Percentiles rank a stretch among this genome's conserved stretches.
phyloP scores from a whole-genome alignment of 2,329 filamentous ascomycete species.

The Exophiala lecanii-corni region DNA sequence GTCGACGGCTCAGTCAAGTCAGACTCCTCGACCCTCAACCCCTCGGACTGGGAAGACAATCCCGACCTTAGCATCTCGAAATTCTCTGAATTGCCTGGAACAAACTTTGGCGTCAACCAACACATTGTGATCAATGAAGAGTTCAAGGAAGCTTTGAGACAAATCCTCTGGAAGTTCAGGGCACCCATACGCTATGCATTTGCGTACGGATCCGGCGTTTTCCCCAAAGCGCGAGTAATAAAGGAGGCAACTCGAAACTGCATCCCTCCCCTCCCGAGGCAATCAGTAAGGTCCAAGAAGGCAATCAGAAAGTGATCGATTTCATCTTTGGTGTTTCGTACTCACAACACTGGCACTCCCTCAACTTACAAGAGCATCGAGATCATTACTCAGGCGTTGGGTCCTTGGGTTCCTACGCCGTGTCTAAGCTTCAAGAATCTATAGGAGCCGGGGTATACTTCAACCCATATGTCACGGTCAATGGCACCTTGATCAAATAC shows the following conservation, averaged over 20 bases:
- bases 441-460: constrained; percentile 96
- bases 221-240: constrained; percentile 61
- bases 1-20: constrained; percentile 12
- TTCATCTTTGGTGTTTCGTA: constrained; percentile 96
- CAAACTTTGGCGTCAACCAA: constrained; percentile 88
- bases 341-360: constrained; percentile 92
- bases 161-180: constrained; percentile 84
- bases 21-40: constrained; percentile 12
- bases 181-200: constrained; percentile 95
- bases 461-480: constrained; percentile 90
- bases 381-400: constrained; percentile 88
- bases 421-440: constrained; percentile 78
- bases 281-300: constrained; percentile 78
- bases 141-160: constrained; percentile 83
- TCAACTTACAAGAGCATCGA: constrained; percentile 83
- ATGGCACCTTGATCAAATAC: constrained; percentile 95
- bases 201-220: constrained; percentile 95
- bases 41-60: constrained; percentile 69
- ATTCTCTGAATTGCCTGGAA: constrained; percentile 71
- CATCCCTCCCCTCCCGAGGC: constrained; percentile 79
- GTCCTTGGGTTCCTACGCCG: constrained; percentile 75
- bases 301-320: constrained; percentile 93
- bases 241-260: constrained; percentile 51
- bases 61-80: constrained; percentile 65
- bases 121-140: constrained; percentile 94